A percentile compares a stretch with the other conserved stretches of the same genome.
These are phyloP conservation scores for Ambrosia hybrid DNA, from an alignment of 140 eudicot genomes.

Conservation along the genomic window DNA sequence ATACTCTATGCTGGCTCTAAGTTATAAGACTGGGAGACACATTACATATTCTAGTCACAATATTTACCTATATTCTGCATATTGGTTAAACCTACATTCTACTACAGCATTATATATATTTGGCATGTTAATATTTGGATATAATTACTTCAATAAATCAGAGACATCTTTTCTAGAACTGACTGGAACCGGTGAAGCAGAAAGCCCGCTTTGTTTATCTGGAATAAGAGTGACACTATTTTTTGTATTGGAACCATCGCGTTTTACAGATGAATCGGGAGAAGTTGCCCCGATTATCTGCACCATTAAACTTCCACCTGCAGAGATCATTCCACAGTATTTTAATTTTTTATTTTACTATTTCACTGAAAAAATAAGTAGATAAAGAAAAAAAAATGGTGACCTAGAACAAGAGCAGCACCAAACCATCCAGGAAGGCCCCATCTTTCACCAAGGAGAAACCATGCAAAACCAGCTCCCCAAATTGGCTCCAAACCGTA, in stretches of 20 bases:
- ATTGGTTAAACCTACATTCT: slow-evolving; percentile 15
- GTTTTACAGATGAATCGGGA: slow-evolving; percentile 29
- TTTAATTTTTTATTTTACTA: not conserved
- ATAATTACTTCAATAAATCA: slow-evolving; percentile 39
- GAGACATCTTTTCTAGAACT: slow-evolving; percentile 45
- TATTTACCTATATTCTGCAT: slow-evolving; percentile 12
- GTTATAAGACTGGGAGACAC: not conserved
- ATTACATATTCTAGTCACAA: slow-evolving; percentile 1
- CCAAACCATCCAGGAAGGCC: slow-evolving; percentile 86
- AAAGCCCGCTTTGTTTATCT: slow-evolving; percentile 38
- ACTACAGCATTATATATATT: slow-evolving; percentile 16
- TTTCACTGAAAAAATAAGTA: not conserved
- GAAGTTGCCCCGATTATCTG: slow-evolving; percentile 73
- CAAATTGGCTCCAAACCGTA: slow-evolving; percentile 90
- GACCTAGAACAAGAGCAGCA: slow-evolving; percentile 83
- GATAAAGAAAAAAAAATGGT: not conserved
- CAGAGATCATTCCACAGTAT: slow-evolving; percentile 15
- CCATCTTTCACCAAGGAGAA: slow-evolving; percentile 93
- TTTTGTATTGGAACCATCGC: slow-evolving; percentile 14
- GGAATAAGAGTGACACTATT: slow-evolving; percentile 29
- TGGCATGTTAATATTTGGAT: not conserved
- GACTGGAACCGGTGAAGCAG: slow-evolving; percentile 49
- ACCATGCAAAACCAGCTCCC: slow-evolving; percentile 98
- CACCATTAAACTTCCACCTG: slow-evolving; percentile 85
- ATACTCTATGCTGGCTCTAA: slow-evolving; percentile 7